Base-by-base conservation (phyloP, 139 green algal genomes). In the Marvania coccoides region DNA sequence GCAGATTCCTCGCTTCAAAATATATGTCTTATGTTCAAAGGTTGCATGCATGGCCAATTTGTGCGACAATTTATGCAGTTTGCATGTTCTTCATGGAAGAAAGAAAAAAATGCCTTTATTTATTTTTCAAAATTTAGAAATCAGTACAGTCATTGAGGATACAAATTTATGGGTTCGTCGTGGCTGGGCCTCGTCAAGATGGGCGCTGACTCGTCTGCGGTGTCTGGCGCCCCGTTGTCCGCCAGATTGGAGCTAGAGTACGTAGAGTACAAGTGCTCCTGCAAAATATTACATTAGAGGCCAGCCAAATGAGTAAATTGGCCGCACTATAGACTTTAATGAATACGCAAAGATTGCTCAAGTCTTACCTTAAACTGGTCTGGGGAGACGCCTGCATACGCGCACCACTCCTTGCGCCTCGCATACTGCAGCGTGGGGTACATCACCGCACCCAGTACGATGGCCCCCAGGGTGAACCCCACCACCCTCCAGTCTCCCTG, bases 341-440 rank as follows among this genome's bases (percentile, higher is more conserved):
- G 42, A 19, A 51, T n/a, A n/a, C n/a, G n/a, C n/a, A n/a, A n/a
- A n/a, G n/a, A n/a, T n/a, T n/a, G n/a, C n/a, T n/a, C n/a, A n/a
- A n/a, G n/a, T 65, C 13, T 29, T 26, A n/a, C 31, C 14, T 36
- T 53, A 13, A 71, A 65, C 4, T 65, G 67, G 23, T 73, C 67
- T 9, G 74, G 69, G 3, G 47, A 47, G n/a, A 29, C 12, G 6
- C 28, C 59, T n/a, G 35, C 40, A 64, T 58, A 78, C 3, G 36
- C n/a, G 15, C 51, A 72, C 60, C 64, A 71, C 13, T 56, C 45
- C 23, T 45, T n/a, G 14, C 38, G 12, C 29, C 68, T 54, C 10
- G 61, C 56, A 24, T 72, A 40, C 71, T 88, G 79, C 37, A 95
- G 71, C 4, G 82, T 24, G 0, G 85, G 87, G 77, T 95, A 87